Evolutionary conservation across 2,329 filamentous ascomycete genomes (phyloP).

Genomic region (Fonsecaea monophora): DNA sequence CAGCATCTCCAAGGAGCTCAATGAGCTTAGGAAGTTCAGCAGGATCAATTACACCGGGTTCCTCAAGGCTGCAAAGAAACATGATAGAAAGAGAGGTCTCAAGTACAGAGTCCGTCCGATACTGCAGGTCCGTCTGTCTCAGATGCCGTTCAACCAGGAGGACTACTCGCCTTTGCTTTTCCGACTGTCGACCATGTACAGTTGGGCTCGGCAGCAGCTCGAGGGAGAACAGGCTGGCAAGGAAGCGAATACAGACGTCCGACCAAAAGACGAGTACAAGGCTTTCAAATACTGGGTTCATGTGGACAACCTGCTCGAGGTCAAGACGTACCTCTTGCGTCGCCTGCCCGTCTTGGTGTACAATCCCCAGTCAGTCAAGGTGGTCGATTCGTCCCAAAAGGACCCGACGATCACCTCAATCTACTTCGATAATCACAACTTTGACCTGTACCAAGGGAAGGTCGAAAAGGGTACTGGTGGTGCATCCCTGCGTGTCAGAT

Average conservation of each 20-base stretch:
- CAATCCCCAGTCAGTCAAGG: slow-evolving; percentile 83
- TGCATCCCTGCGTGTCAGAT: slow-evolving; percentile 82
- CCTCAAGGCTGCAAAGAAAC: slow-evolving; percentile 98
- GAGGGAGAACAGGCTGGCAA: slow-evolving; percentile 62
- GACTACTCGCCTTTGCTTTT: slow-evolving; percentile 90
- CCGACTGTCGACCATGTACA: slow-evolving; percentile 91
- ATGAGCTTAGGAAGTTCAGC: slow-evolving; percentile 92
- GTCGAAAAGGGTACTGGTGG: slow-evolving; percentile 77
- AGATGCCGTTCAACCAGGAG: slow-evolving; percentile 92
- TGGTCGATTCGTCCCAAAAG: slow-evolving; percentile 75
- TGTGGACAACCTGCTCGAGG: slow-evolving; percentile 90
- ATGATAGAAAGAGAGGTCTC: slow-evolving; percentile 88
- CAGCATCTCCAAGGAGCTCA: slow-evolving; percentile 85
- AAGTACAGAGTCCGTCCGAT: slow-evolving; percentile 89
- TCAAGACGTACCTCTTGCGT: slow-evolving; percentile 93
- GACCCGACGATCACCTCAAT: slow-evolving; percentile 94
- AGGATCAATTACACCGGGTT: slow-evolving; percentile 97
- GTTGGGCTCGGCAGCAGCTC: slow-evolving; percentile 84
- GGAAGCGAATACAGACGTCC: slow-evolving; percentile 54
- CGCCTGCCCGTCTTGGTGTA: slow-evolving; percentile 91
- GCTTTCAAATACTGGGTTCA: slow-evolving; percentile 98
- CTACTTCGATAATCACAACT: slow-evolving; percentile 90
- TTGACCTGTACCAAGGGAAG: slow-evolving; percentile 86
- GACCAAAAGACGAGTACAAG: slow-evolving; percentile 69
- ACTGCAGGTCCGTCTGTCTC: slow-evolving; percentile 86